Evolutionary conservation across 2,329 filamentous ascomycete genomes (phyloP).

Genomic region (Alternaria sp.): DNA sequence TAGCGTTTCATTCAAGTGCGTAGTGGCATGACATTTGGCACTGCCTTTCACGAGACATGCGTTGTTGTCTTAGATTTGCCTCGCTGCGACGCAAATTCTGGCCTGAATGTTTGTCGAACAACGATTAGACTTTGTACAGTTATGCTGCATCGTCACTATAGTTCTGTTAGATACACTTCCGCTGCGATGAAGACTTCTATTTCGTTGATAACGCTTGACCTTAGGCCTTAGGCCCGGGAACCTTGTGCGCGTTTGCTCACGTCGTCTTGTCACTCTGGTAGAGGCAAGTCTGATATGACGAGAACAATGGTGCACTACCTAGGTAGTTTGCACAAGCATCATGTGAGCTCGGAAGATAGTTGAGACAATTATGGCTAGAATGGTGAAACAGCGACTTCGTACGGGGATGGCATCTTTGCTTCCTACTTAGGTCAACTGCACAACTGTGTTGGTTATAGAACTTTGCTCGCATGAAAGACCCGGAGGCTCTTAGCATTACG

Average conservation of each 20-base stretch:
- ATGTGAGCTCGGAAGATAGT: not conserved
- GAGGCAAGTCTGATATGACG: not conserved
- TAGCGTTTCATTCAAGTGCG: not conserved
- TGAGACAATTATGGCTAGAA: not conserved
- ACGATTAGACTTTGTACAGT: no score
- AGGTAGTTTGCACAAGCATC: not conserved
- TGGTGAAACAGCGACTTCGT: not conserved
- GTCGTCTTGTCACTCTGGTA: not conserved
- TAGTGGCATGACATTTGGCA: not conserved
- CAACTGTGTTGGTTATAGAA: not conserved
- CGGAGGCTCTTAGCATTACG: not conserved
- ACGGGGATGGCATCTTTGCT: not conserved
- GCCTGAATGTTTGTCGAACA: no score
- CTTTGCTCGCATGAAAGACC: not conserved
- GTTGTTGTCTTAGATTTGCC: not conserved
- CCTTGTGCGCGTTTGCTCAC: not conserved
- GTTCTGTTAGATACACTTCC: not conserved
- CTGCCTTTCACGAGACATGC: not conserved
- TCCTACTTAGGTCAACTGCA: not conserved
- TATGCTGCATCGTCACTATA: not conserved
- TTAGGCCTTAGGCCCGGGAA: not conserved
- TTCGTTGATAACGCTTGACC: not conserved
- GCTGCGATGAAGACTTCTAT: not conserved
- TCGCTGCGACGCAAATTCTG: no score
- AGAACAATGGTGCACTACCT: not conserved